Conservation (phyloP, 2,329 filamentous ascomycete genomes). For the Paramyrothecium sp. region DNA sequence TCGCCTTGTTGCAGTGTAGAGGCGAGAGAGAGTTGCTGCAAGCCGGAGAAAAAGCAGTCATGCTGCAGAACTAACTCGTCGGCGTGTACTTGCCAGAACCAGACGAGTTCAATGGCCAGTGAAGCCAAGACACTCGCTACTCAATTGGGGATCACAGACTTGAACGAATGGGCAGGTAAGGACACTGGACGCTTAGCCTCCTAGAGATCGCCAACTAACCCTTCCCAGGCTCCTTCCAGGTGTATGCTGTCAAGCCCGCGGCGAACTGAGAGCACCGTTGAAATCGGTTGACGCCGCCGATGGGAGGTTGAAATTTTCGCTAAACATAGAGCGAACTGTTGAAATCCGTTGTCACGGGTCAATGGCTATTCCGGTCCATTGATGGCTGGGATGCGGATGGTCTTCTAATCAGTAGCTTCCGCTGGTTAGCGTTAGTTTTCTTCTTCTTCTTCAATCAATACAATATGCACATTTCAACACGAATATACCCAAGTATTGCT, state of each 20-base stretch:
- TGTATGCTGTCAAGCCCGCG: neutral
- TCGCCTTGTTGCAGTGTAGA: neutral
- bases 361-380: too few relatives aligned
- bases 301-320: too few relatives aligned
- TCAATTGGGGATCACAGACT: neutral
- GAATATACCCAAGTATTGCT: too few relatives aligned
- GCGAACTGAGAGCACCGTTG: constrained; percentile 3
- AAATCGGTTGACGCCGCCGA: too few relatives aligned
- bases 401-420: too few relatives aligned
- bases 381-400: too few relatives aligned
- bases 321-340: too few relatives aligned
- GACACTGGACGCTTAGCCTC: neutral
- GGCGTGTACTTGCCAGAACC: neutral
- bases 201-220: neutral
- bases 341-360: too few relatives aligned
- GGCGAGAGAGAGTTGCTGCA: neutral
- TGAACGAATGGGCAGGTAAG: neutral
- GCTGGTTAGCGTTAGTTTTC: too few relatives aligned
- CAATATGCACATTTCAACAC: too few relatives aligned
- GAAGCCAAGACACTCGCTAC: neutral
- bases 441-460: too few relatives aligned
- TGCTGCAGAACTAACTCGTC: neutral
- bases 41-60: neutral
- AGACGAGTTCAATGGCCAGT: neutral
- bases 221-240: neutral